Conservation (phyloP, 768 basidiomycete genomes). For the Galerina marginata region DNA sequence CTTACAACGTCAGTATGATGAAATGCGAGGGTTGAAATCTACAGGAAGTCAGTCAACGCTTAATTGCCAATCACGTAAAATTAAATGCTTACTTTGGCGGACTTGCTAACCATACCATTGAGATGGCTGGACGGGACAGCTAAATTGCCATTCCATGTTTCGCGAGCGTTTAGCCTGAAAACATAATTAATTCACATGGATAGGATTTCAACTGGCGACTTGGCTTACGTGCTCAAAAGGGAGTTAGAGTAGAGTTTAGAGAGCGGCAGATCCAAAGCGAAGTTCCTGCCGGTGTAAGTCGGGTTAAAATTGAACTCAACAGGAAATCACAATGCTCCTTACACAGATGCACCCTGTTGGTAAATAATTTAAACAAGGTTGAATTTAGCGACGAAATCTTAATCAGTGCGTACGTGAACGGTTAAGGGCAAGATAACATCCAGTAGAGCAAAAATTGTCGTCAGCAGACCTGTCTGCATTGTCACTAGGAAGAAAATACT, state of each 20-base stretch:
- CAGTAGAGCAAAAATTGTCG: constrained; percentile 31
- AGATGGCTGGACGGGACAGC: no score
- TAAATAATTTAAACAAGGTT: background rate
- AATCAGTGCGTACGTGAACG: constrained; percentile 22
- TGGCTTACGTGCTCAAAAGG: constrained; percentile 27
- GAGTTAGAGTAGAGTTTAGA: constrained; percentile 38
- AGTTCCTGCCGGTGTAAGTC: constrained; percentile 24
- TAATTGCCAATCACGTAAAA: no score
- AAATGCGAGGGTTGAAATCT: no score
- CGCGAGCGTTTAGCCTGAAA: no score
- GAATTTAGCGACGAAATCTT: no score
- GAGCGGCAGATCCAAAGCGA: constrained; percentile 34
- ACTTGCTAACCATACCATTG: no score
- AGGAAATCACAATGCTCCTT: background rate
- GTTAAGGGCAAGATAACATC: constrained; percentile 36
- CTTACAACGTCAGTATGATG: no score
- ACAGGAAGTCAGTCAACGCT: no score
- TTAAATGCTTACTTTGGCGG: no score
- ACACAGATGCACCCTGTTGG: background rate
- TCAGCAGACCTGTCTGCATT: constrained; percentile 36
- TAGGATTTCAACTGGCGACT: no score
- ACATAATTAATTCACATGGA: no score
- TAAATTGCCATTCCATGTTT: no score
- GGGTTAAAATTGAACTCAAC: background rate
- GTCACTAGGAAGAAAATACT: constrained; percentile 22